Evolutionary conservation across 148 eudicot species (phyloP), one percentile per base, ranked within the genome.

Genomic region (Diospyros lotus): DNA sequence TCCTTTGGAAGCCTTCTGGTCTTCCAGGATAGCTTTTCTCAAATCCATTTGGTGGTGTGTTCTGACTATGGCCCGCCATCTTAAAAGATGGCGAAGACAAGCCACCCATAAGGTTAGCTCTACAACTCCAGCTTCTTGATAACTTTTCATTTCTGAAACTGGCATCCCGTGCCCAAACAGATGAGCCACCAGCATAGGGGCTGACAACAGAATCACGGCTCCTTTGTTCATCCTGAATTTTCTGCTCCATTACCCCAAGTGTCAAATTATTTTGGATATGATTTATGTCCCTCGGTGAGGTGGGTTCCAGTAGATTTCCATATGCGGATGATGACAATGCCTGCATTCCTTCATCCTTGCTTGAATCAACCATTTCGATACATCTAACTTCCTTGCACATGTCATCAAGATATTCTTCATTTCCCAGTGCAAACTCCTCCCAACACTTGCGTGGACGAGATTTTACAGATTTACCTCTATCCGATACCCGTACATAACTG

Each of bases 371-470:
- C 68, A 75, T 85, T 83, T 89, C 93, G 75, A 94, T 83, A 82
- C 94, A 94, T 69, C 81, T 87, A 79, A 94, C 95, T 55, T 86
- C 98, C 82, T 85, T 88, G 75, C 95, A 93, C 61, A 82, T 83
- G 71, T 86, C 89, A 51, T 88, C 89, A 73, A 79, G 76, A 80
- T 85, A 87, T 64, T 83, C 85, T 62, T 68, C 82, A 18, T 73
- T 76, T 72, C 71, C 83, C 58, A 69, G 67, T 28, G 58, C 72
- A 66, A 76, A 63, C 50, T 78, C 84, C 38, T 75, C 81, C 66
- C 8, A 68, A 59, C 51, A 55, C 71, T 63, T 63, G 50, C 73
- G 42, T 54, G 66, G 65, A 40, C 68, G 58, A 55, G 80, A 82
- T 39, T 50, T 40, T 59, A 54, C 46, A 6, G n/a, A 66, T 64